phyloP scores from a whole-genome alignment of 495 filamentous ascomycete species.

The Neurospora africana region DNA sequence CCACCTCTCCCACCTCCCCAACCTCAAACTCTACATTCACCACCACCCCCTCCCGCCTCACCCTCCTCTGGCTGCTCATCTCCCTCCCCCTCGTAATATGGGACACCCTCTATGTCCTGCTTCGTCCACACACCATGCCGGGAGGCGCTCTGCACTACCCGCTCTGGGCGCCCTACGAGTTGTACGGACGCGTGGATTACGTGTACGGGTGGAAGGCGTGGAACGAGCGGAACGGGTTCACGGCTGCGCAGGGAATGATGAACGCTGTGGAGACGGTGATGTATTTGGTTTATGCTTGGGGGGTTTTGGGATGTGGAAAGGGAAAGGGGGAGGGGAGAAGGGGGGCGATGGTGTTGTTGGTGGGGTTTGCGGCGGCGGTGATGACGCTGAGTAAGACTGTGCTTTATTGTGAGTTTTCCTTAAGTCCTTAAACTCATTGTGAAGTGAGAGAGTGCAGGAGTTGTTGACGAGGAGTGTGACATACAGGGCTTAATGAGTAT shows the following conservation, averaged over 20 bases:
- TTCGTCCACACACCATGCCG: conserved; percentile 77
- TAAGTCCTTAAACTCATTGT: neutral
- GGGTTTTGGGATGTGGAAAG: conserved; percentile 24
- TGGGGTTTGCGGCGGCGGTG: conserved; percentile 57
- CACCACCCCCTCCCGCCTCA: conserved; percentile 46
- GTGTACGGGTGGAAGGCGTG: conserved; percentile 77
- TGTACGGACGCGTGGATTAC: conserved; percentile 73
- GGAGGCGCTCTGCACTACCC: conserved; percentile 65
- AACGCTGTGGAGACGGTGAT: conserved; percentile 64
- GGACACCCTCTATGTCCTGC: conserved; percentile 72
- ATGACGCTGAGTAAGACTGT: conserved; percentile 86
- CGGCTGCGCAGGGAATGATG: conserved; percentile 60
- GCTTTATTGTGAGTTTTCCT: conserved; percentile 60
- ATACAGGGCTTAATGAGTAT: conserved; percentile 61
- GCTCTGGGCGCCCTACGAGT: conserved; percentile 67
- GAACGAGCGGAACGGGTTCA: conserved; percentile 64
- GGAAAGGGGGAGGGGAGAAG: conserved; percentile 42
- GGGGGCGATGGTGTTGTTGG: conserved; percentile 53
- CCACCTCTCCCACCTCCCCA: neutral
- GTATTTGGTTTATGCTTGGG: conserved; percentile 56
- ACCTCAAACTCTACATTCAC: neutral
- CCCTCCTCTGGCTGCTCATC: conserved; percentile 63
- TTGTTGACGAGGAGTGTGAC: neutral
- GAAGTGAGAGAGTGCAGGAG: neutral
- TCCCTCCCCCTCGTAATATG: conserved; percentile 77